Base-by-base conservation (phyloP, 129 eudicot genomes). In the Saussurea involucrata region DNA sequence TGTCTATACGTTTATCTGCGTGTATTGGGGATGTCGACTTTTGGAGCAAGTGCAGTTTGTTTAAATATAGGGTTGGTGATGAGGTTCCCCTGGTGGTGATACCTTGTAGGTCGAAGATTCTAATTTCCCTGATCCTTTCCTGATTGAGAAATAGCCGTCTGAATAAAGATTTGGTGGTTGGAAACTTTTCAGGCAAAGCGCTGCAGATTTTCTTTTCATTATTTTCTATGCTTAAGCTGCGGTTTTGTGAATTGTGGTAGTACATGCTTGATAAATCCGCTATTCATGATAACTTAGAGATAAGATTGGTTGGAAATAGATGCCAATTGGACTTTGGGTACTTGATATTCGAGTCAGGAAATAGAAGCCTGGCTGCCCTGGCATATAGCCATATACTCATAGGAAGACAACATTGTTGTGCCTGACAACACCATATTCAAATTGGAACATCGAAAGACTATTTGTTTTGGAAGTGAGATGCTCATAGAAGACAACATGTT, bases 281-380 rank as follows among this genome's bases (percentile, higher is more conserved):
- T 4, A 18, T 53, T 53, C 18, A 18, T 64, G 79, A 31, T 65
- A n/a, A 44, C 33, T 76, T 74, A 13, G 68, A 21, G 74, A 66
- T 29, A 24, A 12, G 25, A 66, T n/a, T 44, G 71, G 64, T 10
- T 42, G 73, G 15, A 25, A 75, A 18, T 55, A 17, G 63, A 55
- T 55, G 63, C 10, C 24, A 55, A 55, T n/a, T 17, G 63, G 70
- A 34, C 24, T 25, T 46, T 64, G 29, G 22, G 12, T 40, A 27
- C 22, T 28, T 65, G 13, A 24, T 40, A 17, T 13, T 25, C 20
- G 22, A 5, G 63, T 75, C 28, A 36, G 71, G 29, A 34, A 20
- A 46, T 63, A 24, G 53, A 29, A 17, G 61, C 61, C 49, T 72
- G 63, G 24, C n/a, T n/a, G n/a, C n/a, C n/a, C n/a, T n/a, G n/a